Conservation (phyloP, 345 rosid species). For the Syzygium aromaticum region DNA sequence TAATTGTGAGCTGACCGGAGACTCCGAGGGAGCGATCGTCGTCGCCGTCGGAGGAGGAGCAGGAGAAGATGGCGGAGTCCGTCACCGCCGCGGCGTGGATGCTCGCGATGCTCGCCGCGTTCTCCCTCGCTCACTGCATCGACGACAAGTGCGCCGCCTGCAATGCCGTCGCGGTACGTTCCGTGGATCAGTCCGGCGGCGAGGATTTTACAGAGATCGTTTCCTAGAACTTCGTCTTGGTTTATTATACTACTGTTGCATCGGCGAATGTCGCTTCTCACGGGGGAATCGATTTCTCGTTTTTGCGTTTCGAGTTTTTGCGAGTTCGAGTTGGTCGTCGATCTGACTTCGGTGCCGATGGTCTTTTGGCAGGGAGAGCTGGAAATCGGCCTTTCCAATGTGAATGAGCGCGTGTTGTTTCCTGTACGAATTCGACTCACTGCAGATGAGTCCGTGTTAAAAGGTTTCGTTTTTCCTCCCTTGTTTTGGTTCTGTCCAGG, state of each 20-base stretch:
- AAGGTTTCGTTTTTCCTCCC: neutral
- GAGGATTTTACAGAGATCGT: neutral
- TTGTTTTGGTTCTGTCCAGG: slow-evolving; percentile 24
- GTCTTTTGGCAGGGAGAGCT: slow-evolving; percentile 60
- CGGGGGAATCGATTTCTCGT: neutral
- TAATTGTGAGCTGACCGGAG: neutral
- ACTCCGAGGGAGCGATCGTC: neutral
- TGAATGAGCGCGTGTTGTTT: slow-evolving; percentile 11
- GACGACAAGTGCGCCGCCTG: slow-evolving; percentile 88
- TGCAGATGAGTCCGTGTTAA: neutral
- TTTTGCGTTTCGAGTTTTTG: neutral
- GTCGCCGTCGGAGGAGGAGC: neutral
- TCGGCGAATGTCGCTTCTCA: neutral
- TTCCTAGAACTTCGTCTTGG: neutral
- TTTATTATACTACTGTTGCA: neutral
- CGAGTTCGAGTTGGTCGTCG: neutral
- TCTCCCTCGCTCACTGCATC: slow-evolving; percentile 22
- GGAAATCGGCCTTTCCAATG: slow-evolving; percentile 69
- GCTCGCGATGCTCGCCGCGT: slow-evolving; percentile 17
- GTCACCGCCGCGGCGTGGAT: slow-evolving; percentile 11
- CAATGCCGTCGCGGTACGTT: slow-evolving; percentile 73
- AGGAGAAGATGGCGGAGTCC: slow-evolving; percentile 16
- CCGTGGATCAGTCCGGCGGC: neutral
- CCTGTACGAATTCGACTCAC: neutral
- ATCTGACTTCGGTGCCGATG: slow-evolving; percentile 8